Conservation (phyloP, 2,329 filamentous ascomycete species). For the Paraconiothyrium brasiliense region DNA sequence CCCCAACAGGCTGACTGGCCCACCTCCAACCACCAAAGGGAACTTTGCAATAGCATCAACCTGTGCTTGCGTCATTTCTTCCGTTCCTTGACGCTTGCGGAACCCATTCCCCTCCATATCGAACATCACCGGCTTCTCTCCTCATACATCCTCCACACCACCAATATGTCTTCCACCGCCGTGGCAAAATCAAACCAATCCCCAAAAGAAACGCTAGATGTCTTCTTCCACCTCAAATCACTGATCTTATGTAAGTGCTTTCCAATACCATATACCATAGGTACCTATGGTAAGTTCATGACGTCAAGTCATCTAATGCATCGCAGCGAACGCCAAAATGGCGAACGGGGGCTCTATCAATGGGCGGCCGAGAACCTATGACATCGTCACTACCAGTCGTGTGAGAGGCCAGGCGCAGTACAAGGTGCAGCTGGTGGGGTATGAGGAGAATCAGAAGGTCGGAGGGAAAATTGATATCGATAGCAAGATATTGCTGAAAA, state of each 20-base stretch:
- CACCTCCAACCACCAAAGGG: constrained; percentile 6
- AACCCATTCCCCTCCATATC: not conserved
- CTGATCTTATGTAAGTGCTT: constrained; percentile 20
- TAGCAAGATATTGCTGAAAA: constrained; percentile 24
- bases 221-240: constrained; percentile 19
- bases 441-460: constrained; percentile 23
- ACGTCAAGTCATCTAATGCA: constrained; percentile 12
- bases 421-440: constrained; percentile 23
- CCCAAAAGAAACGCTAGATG: constrained; percentile 20
- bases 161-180: constrained; percentile 5
- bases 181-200: constrained; percentile 2
- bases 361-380: constrained; percentile 22
- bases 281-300: not conserved
- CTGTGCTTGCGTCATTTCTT: constrained; percentile 8
- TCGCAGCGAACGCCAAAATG: constrained; percentile 26
- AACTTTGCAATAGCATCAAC: not conserved
- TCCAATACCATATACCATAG: not conserved
- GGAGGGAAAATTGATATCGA: constrained; percentile 24
- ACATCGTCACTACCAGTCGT: constrained; percentile 20
- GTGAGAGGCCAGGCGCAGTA: constrained; percentile 20
- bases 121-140: not conserved
- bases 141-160: not conserved
- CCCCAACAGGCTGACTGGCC: not conserved
- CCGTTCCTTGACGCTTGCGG: not conserved
- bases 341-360: constrained; percentile 20